Conservation (phyloP, 306 rosid genomes). For the Vachellia pachyceras region DNA sequence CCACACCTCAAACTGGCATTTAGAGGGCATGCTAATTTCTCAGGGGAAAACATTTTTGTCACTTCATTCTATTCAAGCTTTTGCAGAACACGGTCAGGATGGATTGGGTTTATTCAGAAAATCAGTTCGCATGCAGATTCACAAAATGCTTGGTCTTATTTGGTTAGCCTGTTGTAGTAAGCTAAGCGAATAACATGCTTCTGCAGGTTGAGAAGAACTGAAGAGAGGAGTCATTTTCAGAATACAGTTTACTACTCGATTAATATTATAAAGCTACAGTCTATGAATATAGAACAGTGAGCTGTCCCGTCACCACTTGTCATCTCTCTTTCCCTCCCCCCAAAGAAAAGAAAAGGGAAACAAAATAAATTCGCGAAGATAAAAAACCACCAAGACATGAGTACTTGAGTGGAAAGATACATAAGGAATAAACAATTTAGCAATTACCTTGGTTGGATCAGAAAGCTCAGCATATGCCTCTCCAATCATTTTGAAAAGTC, state of each 20-base stretch:
- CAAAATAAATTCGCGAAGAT: background rate
- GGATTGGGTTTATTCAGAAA: slow-evolving; percentile 24
- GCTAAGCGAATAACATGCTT: slow-evolving; percentile 7
- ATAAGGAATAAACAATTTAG: slow-evolving; percentile 24
- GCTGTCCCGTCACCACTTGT: slow-evolving; percentile 8
- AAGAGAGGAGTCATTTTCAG: slow-evolving; percentile 24
- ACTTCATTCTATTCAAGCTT: background rate
- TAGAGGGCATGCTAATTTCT: background rate
- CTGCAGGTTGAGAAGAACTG: slow-evolving; percentile 24
- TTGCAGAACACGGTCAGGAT: background rate
- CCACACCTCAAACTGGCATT: no score
- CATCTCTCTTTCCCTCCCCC: background rate
- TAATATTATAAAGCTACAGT: background rate
- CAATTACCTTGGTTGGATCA: slow-evolving; percentile 74
- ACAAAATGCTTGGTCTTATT: background rate
- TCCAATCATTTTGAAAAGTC: slow-evolving; percentile 93
- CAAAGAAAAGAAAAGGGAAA: no score
- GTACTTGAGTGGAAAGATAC: slow-evolving; percentile 11
- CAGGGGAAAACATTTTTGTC: background rate
- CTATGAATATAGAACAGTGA: background rate
- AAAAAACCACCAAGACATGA: background rate
- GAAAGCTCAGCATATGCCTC: slow-evolving; percentile 96
- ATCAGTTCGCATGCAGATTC: background rate
- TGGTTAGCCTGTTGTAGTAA: slow-evolving; percentile 29
- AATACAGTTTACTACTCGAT: slow-evolving; percentile 6